These are phyloP conservation scores for Gossypium laxum DNA, from an alignment of 441 rosid species.

Conservation along the genomic window DNA sequence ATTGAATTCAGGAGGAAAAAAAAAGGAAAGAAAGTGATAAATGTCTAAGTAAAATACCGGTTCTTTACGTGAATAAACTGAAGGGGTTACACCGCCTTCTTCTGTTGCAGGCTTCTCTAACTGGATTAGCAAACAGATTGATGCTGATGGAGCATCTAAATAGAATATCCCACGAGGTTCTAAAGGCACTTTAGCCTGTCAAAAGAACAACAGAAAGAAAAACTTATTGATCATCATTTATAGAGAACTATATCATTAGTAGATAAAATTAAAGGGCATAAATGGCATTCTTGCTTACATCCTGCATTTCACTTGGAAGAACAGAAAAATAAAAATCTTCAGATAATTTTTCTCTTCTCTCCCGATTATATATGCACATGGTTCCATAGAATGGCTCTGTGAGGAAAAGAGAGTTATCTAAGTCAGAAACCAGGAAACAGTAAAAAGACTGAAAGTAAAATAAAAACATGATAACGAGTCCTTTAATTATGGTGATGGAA, in stretches of 20 bases:
- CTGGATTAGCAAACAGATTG: slow-evolving; percentile 81
- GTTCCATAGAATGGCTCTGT: slow-evolving; percentile 96
- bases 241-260: background rate
- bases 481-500: background rate
- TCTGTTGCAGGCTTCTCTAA: slow-evolving; percentile 91
- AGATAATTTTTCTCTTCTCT: slow-evolving; percentile 89
- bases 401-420: slow-evolving; percentile 20
- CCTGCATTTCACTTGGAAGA: slow-evolving; percentile 63
- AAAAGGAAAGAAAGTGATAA: background rate
- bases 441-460: slow-evolving; percentile 8
- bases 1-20: slow-evolving; percentile 3
- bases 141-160: slow-evolving; percentile 88
- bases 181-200: slow-evolving; percentile 51
- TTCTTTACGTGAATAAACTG: slow-evolving; percentile 97
- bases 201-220: slow-evolving; percentile 4
- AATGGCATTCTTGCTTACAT: slow-evolving; percentile 44
- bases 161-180: slow-evolving; percentile 80
- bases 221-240: background rate
- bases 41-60: slow-evolving; percentile 58
- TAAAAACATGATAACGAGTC: background rate
- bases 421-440: slow-evolving; percentile 22
- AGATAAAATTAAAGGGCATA: slow-evolving; percentile 8
- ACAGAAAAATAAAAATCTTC: slow-evolving; percentile 81
- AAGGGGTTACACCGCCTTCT: slow-evolving; percentile 86
- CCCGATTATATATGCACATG: slow-evolving; percentile 77